Evolutionary conservation across 1,284 basidiomycete species (phyloP).

Genomic region (Vanrija sp.): DNA sequence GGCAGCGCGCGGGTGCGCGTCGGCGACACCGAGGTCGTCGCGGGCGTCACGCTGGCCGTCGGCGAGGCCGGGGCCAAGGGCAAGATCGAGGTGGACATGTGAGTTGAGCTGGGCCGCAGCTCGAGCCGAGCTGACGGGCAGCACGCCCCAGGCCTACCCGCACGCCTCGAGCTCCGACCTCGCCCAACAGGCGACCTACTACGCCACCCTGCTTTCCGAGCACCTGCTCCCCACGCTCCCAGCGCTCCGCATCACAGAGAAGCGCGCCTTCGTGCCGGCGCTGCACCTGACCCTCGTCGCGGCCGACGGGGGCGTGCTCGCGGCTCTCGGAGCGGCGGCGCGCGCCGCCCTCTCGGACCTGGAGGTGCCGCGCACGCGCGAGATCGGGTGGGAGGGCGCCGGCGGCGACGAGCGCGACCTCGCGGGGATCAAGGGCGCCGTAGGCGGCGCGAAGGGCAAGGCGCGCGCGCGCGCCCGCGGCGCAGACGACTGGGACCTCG

Average conservation of each 20-base stretch:
- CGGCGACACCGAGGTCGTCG: slow-evolving; percentile 43
- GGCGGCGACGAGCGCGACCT: slow-evolving; percentile 19
- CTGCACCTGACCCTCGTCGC: slow-evolving; percentile 35
- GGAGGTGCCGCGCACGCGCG: slow-evolving; percentile 37
- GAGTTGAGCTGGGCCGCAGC: slow-evolving; percentile 12
- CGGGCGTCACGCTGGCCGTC: slow-evolving; percentile 46
- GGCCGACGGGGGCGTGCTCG: slow-evolving; percentile 31
- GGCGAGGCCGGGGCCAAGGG: slow-evolving; percentile 23
- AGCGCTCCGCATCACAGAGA: slow-evolving; percentile 29
- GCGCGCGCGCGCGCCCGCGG: slow-evolving; percentile 26
- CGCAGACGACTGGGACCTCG: slow-evolving; percentile 48
- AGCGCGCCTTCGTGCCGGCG: slow-evolving; percentile 25
- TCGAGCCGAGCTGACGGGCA: slow-evolving; percentile 4
- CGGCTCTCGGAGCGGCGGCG: slow-evolving; percentile 36
- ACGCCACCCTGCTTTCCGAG: slow-evolving; percentile 34
- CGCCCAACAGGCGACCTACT: slow-evolving; percentile 30
- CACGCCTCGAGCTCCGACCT: slow-evolving; percentile 20
- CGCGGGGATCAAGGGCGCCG: slow-evolving; percentile 45
- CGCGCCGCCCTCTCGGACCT: slow-evolving; percentile 44
- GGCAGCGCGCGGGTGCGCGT: slow-evolving; percentile 41
- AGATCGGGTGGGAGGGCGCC: slow-evolving; percentile 37
- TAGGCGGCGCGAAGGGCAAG: slow-evolving; percentile 33
- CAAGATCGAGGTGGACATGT: slow-evolving; percentile 48
- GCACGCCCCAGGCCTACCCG: slow-evolving; percentile 47
- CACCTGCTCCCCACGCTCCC: slow-evolving; percentile 46